Evolutionary conservation across 225 moss, liverwort and hornwort genomes (phyloP), one percentile per base, ranked within the genome.

Genomic region (Physcomitrellopsis africana): DNA sequence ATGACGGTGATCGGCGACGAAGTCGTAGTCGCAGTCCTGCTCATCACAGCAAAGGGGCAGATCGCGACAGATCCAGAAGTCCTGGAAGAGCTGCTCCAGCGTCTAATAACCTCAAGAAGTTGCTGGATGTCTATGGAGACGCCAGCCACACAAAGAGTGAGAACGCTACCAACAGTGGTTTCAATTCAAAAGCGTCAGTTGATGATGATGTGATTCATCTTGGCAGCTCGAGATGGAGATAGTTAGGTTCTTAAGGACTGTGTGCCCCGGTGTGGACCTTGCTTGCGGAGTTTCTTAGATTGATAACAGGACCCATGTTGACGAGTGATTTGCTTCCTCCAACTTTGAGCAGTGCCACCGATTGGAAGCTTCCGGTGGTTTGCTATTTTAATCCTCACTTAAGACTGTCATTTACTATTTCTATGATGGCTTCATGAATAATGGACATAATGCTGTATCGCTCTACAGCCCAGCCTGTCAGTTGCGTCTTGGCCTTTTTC

Each of bases 91-190:
- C 59, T 58, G 81, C 76, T 78, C 71, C 70, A 52, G 79, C 80
- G 56, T 79, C 90, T 45, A 85, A 68, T 77, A 83, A 85, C 58
- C 74, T 87, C 68, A 90, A 87, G 83, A 90, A 90, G 79, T 68
- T 90, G 73, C 78, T 87, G 81, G 90, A 90, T 73, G 87, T 87
- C 60, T 90, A 90, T 74, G 90, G 90, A 74, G 90, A 90, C 77
- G 90, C 87, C 77, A 90, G 87, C 72, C 81, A 83, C 46, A 60
- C 82, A 72, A 87, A 90, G 87, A 87, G 85, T 90, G 87, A 90
- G 90, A 87, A 87, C 81, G 81, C 85, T 68, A 82, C 80, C 76
- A 80, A 89, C 78, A 88, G 85, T 76, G 76, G 82, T 81, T 81
- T 89, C 45, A 85, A 76, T 83, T 89, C 83, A 26, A 83, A 79